Conservation (phyloP, 768 basidiomycete genomes). For the Collybia sordida region DNA sequence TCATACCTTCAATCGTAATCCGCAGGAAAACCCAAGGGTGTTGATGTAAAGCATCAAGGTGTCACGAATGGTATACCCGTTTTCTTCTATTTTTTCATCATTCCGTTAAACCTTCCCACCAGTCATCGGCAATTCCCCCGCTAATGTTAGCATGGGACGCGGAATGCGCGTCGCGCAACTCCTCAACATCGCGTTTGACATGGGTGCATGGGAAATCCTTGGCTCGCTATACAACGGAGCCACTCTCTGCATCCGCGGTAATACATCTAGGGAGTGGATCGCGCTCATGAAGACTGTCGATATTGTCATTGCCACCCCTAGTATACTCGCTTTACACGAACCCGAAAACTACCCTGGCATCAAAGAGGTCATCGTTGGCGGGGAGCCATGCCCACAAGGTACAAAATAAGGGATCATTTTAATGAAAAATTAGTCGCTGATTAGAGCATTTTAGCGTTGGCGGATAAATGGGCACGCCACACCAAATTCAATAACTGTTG, state of each 20-base stretch:
- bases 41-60: conserved; percentile 59
- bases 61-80: conserved; percentile 48
- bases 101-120: neutral
- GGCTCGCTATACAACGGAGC: conserved; percentile 51
- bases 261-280: conserved; percentile 48
- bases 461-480: conserved; percentile 43
- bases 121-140: conserved; percentile 44
- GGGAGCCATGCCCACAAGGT: conserved; percentile 54
- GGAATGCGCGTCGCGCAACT: conserved; percentile 57
- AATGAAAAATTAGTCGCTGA: neutral
- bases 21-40: conserved; percentile 57
- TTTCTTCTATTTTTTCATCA: neutral
- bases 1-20: conserved; percentile 28
- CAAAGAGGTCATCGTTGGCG: conserved; percentile 48
- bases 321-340: conserved; percentile 48
- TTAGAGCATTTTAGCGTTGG: conserved; percentile 22
- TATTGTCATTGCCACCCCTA: conserved; percentile 53
- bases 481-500: conserved; percentile 48
- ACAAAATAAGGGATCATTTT: neutral
- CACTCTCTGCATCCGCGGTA: conserved; percentile 53
- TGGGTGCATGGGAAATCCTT: conserved; percentile 65
- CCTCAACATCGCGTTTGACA: conserved; percentile 66
- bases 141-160: conserved; percentile 59
- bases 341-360: conserved; percentile 51
- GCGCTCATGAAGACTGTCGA: conserved; percentile 49